A percentile compares a stretch with the other conserved stretches of the same genome.
phyloP scores from a whole-genome alignment of 2,329 filamentous ascomycete genomes.

The Cytospora mali region DNA sequence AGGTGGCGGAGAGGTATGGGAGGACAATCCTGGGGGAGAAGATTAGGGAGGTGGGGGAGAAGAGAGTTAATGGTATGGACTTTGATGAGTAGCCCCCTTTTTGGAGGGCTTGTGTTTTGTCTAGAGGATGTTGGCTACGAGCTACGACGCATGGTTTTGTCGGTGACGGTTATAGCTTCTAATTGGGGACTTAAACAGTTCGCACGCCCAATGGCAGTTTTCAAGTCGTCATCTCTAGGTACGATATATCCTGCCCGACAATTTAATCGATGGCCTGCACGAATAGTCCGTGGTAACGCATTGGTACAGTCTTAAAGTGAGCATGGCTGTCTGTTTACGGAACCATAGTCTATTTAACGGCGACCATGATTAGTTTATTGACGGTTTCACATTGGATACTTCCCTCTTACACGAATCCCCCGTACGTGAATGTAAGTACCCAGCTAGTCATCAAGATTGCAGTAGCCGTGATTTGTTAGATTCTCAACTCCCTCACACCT shows the following conservation, averaged over 20 bases:
- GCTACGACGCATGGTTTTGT: too few species aligned
- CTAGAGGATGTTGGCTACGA: background rate
- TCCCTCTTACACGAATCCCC: background rate
- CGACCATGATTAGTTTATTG: background rate
- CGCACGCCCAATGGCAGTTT: too few species aligned
- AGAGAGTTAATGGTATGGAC: constrained; percentile 61
- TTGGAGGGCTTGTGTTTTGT: background rate
- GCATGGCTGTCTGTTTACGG: background rate
- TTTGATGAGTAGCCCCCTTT: constrained; percentile 2
- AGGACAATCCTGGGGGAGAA: constrained; percentile 81
- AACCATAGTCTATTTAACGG: background rate
- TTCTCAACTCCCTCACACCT: too few species aligned
- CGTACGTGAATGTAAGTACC: too few species aligned
- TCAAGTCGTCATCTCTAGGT: too few species aligned
- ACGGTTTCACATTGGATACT: background rate
- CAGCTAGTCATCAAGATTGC: too few species aligned
- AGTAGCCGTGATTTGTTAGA: too few species aligned
- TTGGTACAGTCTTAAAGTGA: background rate
- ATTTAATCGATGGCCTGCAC: background rate
- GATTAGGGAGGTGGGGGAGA: constrained; percentile 83
- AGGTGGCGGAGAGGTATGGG: constrained; percentile 85
- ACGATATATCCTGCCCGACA: too few species aligned
- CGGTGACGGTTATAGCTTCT: too few species aligned
- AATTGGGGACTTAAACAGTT: too few species aligned
- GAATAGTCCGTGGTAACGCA: background rate